Evolutionary conservation across 2,329 filamentous ascomycete genomes (phyloP).

Genomic region (Didymella segeticola): DNA sequence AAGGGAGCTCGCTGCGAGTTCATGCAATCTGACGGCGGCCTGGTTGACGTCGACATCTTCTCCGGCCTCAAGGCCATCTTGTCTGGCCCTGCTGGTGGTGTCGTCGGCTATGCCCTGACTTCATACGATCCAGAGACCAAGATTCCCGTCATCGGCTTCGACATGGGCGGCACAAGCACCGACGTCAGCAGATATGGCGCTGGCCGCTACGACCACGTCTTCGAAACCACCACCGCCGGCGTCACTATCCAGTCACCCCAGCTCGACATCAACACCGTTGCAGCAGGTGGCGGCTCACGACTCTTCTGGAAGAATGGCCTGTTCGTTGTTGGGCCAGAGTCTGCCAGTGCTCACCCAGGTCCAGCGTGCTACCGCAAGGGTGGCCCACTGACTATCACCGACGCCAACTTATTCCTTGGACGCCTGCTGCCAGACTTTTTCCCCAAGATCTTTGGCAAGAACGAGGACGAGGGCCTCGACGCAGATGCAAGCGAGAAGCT

Average conservation of each 20-base stretch:
- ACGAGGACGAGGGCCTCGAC: conserved; percentile 83
- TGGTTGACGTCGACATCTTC: conserved; percentile 78
- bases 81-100: conserved; percentile 89
- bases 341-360: conserved; percentile 85
- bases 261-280: conserved; percentile 93
- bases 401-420: conserved; percentile 87
- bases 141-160: conserved; percentile 89
- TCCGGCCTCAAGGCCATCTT: conserved; percentile 85
- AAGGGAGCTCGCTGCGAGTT: conserved; percentile 87
- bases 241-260: conserved; percentile 93
- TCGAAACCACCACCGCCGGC: conserved; percentile 92
- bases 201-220: conserved; percentile 89
- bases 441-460: conserved; percentile 91
- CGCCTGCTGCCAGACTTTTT: conserved; percentile 89
- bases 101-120: conserved; percentile 90
- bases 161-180: conserved; percentile 94
- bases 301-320: conserved; percentile 89
- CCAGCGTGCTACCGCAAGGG: conserved; percentile 91
- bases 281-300: conserved; percentile 83
- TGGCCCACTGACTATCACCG: conserved; percentile 89
- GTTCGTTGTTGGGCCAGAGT: conserved; percentile 90
- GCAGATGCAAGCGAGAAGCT: conserved; percentile 75
- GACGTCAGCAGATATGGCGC: conserved; percentile 88
- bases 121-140: conserved; percentile 85
- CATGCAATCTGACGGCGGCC: conserved; percentile 85